phyloP scores from a whole-genome alignment of 257 asterid species.

The Linaria vulgaris region DNA sequence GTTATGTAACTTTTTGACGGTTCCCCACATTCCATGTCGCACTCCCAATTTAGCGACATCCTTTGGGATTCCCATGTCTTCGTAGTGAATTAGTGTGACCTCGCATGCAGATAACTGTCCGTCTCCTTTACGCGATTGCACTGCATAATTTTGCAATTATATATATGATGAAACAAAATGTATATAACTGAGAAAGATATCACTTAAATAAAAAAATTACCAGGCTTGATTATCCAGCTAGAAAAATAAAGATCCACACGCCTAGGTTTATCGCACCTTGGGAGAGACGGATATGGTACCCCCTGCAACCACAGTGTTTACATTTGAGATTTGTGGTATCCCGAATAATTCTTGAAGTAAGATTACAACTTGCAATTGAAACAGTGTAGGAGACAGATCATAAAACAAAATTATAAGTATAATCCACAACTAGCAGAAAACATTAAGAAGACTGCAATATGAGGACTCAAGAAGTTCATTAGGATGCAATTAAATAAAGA shows the following conservation, averaged over 20 bases:
- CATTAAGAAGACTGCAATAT: not conserved
- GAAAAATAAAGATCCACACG: slow-evolving; percentile 88
- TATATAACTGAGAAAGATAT: slow-evolving; percentile 5
- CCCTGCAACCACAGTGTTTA: slow-evolving; percentile 50
- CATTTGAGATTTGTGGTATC: not conserved
- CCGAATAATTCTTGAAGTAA: not conserved
- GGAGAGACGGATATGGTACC: slow-evolving; percentile 66
- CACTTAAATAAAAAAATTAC: slow-evolving; percentile 22
- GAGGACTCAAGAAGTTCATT: not conserved
- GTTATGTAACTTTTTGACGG: slow-evolving; percentile 80
- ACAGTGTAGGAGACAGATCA: too few relatives aligned
- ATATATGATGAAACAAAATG: not conserved
- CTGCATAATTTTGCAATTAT: slow-evolving; percentile 33
- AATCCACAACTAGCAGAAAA: not conserved
- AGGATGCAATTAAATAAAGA: not conserved
- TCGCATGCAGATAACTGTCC: slow-evolving; percentile 80
- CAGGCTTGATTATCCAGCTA: slow-evolving; percentile 84
- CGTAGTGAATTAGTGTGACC: slow-evolving; percentile 77
- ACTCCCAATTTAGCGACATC: slow-evolving; percentile 92
- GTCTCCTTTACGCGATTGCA: slow-evolving; percentile 72
- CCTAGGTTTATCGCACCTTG: slow-evolving; percentile 83
- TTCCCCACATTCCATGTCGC: slow-evolving; percentile 99
- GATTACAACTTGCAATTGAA: not conserved
- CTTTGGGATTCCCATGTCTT: slow-evolving; percentile 97
- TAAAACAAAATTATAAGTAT: too few relatives aligned